Evolutionary conservation across 768 basidiomycete species (phyloP), one percentile per base, ranked within the genome.

Genomic region (Royoungia palumana): DNA sequence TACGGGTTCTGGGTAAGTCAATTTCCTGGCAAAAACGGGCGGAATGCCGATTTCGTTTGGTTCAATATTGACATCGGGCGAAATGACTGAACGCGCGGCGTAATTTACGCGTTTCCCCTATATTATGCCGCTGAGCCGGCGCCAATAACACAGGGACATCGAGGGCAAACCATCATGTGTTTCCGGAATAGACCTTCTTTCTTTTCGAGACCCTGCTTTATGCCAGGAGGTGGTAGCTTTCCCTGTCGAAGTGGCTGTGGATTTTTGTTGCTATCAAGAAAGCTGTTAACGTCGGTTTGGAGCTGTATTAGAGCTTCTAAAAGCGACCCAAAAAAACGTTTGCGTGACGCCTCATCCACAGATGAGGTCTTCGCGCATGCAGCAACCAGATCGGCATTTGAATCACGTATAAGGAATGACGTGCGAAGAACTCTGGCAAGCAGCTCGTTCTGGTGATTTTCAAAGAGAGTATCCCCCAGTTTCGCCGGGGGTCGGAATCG

Each of bases 21-120:
- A 73, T 64, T 96, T 97, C 60, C 85, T 81, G 2, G 96, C 96
- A 65, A 99, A 99, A 42, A 98, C 89, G 25, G 96, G 96, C 6
- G 96, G 96, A 22, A 99, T 83, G 35, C 96, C 96, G 47, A 99
- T 99, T 69, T 99, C 96, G 66, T 91, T 94, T 25, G 96, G 91
- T 69, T 99, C 96, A 57, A 99, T 98, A 69, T 98, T 98, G 60
- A 97, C 89, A 64, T 99, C 96, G 11, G 96, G 96, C 16, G 96
- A 99, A 57, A 99, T 99, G 63, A 99, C 96, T n/a, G 96, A 99
- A 54, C 96, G 94, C 19, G 96, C 96, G 35, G 96, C 94, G 66
- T 95, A 96, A 69, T 99, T 98, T 53, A 99, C 96, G 62, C 96
- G 94, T 75, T 99, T 99, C 10, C 96, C 96, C 94, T 97, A 49